These are phyloP conservation scores for Echium plantagineum DNA, from an alignment of 257 asterid genomes.

Conservation along the genomic window DNA sequence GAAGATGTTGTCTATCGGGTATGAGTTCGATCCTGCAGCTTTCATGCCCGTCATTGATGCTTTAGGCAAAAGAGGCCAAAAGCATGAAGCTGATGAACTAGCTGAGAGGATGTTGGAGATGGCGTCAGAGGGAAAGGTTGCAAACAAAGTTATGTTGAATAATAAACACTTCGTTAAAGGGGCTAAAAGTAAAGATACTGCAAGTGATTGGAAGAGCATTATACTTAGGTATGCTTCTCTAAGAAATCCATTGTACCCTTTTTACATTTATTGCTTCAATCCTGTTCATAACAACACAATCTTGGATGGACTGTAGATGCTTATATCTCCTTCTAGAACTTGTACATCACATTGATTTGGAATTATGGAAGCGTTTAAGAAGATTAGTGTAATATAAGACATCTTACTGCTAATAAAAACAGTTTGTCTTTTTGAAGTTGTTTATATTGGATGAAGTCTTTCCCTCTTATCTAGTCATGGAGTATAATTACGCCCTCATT, in stretches of 20 bases:
- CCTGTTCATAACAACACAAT: not conserved
- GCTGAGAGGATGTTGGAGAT: conserved; percentile 59
- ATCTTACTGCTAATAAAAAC: not conserved
- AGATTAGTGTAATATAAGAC: not conserved
- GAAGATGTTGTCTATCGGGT: conserved; percentile 53
- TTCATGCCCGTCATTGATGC: conserved; percentile 82
- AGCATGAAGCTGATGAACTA: conserved; percentile 65
- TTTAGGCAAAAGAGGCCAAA: conserved; percentile 43
- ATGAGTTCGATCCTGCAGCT: conserved; percentile 64
- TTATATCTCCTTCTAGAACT: not conserved
- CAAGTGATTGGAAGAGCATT: conserved; percentile 57
- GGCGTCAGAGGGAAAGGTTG: conserved; percentile 38
- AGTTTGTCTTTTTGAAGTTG: not conserved
- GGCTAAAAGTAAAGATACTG: conserved; percentile 24
- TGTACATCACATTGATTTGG: not conserved
- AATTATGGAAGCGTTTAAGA: not conserved
- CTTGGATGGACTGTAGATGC: not conserved
- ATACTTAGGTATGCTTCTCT: conserved; percentile 47
- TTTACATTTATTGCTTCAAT: not conserved
- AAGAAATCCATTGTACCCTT: not conserved
- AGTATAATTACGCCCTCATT: not conserved
- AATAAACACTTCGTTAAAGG: conserved; percentile 17
- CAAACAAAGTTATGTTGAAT: conserved; percentile 24
- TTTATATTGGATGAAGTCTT: not conserved
- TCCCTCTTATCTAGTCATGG: not conserved